Base-by-base conservation (phyloP, 352 stramenopile genomes). In the Phytophthora citrophthora region DNA sequence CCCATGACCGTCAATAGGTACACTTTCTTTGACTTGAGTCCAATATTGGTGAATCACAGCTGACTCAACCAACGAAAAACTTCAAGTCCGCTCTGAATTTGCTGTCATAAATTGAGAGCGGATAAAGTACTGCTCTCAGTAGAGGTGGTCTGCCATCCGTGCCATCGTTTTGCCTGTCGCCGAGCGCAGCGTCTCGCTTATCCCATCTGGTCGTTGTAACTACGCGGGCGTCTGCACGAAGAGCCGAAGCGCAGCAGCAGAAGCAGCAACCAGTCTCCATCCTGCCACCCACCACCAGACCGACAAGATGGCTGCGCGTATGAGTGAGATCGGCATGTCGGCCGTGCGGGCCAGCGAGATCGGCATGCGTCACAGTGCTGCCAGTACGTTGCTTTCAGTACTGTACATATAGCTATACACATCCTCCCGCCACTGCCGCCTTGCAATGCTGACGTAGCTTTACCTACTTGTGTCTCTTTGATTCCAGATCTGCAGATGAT, bases 311-410 rank as follows among this genome's bases (percentile, higher is more conserved):
- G 54, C 64, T 7, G 55, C 64, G 38, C 69, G 69, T 43, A 73
- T 77, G 58, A 77, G 64, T 50, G 59, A 70, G 50, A 74, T 77
- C 31, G 59, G 64, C 31, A 61, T 74, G 58, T 77, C 69, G 40
- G 64, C 64, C 53, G 40, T 77, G 54, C 64, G 69, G 54, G 59
- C 60, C 32, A 77, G 69, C 54, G 69, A 77, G 55, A 67, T 77
- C n/a, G 69, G 69, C 10, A 74, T 77, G 69, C 69, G 69, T 36
- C 64, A 77, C 59, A 77, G 69, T 44, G 69, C 69, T 23, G 69
- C 69, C 10, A 77, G 68, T 76, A 67, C 47, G 52, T 67, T 20
- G 24, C 26, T n/a, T 29, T 27, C 46, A 38, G 4, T 41, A 34
- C 29, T 34, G 8, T 34, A 34, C 12, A 34, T 34, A 11, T 34